Conservation (phyloP, 1,284 basidiomycete genomes). For the Testicularia cyperi region DNA sequence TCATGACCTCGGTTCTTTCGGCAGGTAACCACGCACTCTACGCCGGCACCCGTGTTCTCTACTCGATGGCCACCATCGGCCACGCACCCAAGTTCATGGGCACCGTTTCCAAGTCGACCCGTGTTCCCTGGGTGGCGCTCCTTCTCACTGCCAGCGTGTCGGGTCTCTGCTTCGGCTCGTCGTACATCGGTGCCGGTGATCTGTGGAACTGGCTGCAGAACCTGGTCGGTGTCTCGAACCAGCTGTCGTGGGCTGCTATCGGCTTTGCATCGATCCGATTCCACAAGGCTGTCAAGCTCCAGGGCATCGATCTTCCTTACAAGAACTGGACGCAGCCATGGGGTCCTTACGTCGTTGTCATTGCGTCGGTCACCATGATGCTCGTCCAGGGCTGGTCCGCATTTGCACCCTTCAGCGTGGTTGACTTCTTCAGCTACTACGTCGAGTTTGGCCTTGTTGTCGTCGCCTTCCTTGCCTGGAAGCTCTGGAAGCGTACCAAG, state of each 20-base stretch:
- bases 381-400: slow-evolving; percentile 56
- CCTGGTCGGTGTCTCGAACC: slow-evolving; percentile 69
- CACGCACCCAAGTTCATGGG: slow-evolving; percentile 76
- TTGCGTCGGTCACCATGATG: slow-evolving; percentile 44
- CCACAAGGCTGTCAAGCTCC: slow-evolving; percentile 67
- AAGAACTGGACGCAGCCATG: slow-evolving; percentile 63
- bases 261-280: slow-evolving; percentile 75
- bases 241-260: slow-evolving; percentile 82
- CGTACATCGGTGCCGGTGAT: slow-evolving; percentile 58
- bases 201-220: slow-evolving; percentile 68
- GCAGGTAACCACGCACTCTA: slow-evolving; percentile 81
- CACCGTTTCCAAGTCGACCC: slow-evolving; percentile 67
- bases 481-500: slow-evolving; percentile 35
- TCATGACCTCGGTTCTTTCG: slow-evolving; percentile 79
- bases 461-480: slow-evolving; percentile 25
- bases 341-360: slow-evolving; percentile 44
- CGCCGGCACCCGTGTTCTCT: slow-evolving; percentile 72
- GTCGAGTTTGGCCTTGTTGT: slow-evolving; percentile 56
- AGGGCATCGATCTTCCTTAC: slow-evolving; percentile 64
- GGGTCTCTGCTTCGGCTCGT: slow-evolving; percentile 68
- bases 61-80: slow-evolving; percentile 73
- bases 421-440: slow-evolving; percentile 62
- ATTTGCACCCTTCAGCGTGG: slow-evolving; percentile 33
- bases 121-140: slow-evolving; percentile 75
- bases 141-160: slow-evolving; percentile 70